Conservation (phyloP, 2,329 filamentous ascomycete species). For the Elsinoe necatrix region DNA sequence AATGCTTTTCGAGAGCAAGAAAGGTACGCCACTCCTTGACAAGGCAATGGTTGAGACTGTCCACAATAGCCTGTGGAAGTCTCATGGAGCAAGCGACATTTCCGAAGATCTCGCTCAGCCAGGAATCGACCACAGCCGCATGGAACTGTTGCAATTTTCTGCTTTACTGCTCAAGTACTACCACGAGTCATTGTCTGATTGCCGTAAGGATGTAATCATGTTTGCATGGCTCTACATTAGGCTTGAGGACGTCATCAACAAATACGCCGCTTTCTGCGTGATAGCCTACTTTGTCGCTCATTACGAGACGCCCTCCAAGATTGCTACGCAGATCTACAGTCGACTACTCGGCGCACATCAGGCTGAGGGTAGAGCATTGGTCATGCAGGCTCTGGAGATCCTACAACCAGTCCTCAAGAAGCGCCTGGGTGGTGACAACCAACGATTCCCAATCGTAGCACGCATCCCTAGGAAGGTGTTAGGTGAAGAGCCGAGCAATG, state of each 20-base stretch:
- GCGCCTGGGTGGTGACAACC: slow-evolving; percentile 62
- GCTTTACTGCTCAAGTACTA: slow-evolving; percentile 95
- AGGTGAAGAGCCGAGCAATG: slow-evolving; percentile 87
- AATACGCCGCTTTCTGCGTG: slow-evolving; percentile 93
- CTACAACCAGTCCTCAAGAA: slow-evolving; percentile 91
- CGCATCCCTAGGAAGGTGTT: slow-evolving; percentile 83
- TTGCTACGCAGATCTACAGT: slow-evolving; percentile 89
- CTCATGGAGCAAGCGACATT: slow-evolving; percentile 65
- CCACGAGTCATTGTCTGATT: slow-evolving; percentile 75
- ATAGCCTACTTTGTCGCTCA: slow-evolving; percentile 97
- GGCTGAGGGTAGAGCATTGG: slow-evolving; percentile 82
- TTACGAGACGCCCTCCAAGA: slow-evolving; percentile 93
- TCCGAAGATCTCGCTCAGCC: slow-evolving; percentile 75
- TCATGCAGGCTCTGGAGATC: slow-evolving; percentile 89
- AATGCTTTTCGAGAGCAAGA: slow-evolving; percentile 41
- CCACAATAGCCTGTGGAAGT: slow-evolving; percentile 88
- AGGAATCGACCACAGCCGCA: slow-evolving; percentile 88
- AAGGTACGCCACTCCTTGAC: slow-evolving; percentile 69
- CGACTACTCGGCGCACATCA: slow-evolving; percentile 87
- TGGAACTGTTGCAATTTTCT: slow-evolving; percentile 91
- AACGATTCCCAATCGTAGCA: slow-evolving; percentile 74
- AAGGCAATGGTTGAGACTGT: slow-evolving; percentile 80
- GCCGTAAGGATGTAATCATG: slow-evolving; percentile 96
- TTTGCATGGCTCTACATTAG: slow-evolving; percentile 98
- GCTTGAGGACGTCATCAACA: slow-evolving; percentile 98